phyloP scores from a whole-genome alignment of 176 grass and related monocot genomes.

The Oryza punctata region DNA sequence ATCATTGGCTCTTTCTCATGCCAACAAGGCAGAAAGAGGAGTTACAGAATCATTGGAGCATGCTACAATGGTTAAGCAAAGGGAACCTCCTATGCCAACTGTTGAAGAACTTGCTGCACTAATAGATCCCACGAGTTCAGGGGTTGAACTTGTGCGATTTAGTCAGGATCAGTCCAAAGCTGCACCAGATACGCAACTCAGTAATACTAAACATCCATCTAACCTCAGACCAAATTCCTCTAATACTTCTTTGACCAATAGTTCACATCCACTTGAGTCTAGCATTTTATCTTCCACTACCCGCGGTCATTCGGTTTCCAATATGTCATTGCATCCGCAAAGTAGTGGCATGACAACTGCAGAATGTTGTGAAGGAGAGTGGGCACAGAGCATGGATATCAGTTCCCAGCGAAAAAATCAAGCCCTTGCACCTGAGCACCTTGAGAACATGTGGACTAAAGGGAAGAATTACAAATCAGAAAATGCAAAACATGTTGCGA shows the following conservation, averaged over 20 bases:
- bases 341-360: constrained; percentile 37
- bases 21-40: constrained; percentile 64
- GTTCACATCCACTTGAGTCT: constrained; percentile 46
- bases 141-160: constrained; percentile 91
- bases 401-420: constrained; percentile 53
- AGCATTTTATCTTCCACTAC: constrained; percentile 26
- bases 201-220: constrained; percentile 42
- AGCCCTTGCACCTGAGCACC: constrained; percentile 84
- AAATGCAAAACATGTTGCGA: constrained; percentile 48
- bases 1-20: constrained; percentile 68
- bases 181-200: constrained; percentile 38
- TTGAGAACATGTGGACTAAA: constrained; percentile 96
- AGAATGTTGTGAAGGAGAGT: constrained; percentile 43
- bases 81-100: constrained; percentile 60
- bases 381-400: constrained; percentile 55
- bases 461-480: constrained; percentile 87
- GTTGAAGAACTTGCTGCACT: constrained; percentile 74
- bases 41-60: constrained; percentile 46
- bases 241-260: constrained; percentile 27
- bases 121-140: constrained; percentile 70
- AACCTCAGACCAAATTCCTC: constrained; percentile 33
- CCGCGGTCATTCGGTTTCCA: neutral
- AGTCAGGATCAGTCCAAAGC: constrained; percentile 53
- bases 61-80: constrained; percentile 51
- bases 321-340: constrained; percentile 43